Evolutionary conservation across 164 flowering plant species (phyloP), one percentile per base, ranked within the genome.

Genomic region (Umbilicus rupestris): DNA sequence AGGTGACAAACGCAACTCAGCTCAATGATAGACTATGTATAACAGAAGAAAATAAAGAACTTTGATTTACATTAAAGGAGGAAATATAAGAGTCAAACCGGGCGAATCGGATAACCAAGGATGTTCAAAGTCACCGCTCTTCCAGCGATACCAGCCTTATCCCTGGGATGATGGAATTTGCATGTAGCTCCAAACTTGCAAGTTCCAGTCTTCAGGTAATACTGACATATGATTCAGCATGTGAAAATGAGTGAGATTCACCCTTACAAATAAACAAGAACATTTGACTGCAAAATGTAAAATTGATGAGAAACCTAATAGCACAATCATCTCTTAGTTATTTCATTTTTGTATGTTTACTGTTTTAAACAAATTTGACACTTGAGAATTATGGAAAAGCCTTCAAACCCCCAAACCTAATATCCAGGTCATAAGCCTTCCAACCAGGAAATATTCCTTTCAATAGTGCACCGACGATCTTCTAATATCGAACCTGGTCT

Each of bases 101-200:
- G 88, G 35, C 98, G 96, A 71, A 94, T 86, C 68, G 98, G 97
- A 73, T 86, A 91, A 77, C 98, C 98, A 66, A 89, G 78, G 69
- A 80, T 69, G 79, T 94, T 94, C 42, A 89, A 70, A 22, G 82
- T 58, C 70, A 85, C n/a, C n/a, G n/a, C 95, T 77, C 87, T 83
- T 78, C 93, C 96, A 66, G 87, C 89, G 75, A 86, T 79, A 66
- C 97, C 98, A 72, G 89, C 98, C 77, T 86, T 87, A 67, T 90
- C 96, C 76, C 77, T 82, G 49, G 98, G 97, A 78, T 93, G 98
- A 78, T 93, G 89, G 78, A 90, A 93, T 77, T 93, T 93, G 86
- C 98, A 93, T 49, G 97, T 89, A 59, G 89, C 87, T 69, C 97
- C 98, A 78, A 88, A 93, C 73, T 93, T 93, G 85, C 98, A 93